Evolutionary conservation across 306 rosid species (phyloP).

Genomic region (Cyamopsis tetragonoloba): DNA sequence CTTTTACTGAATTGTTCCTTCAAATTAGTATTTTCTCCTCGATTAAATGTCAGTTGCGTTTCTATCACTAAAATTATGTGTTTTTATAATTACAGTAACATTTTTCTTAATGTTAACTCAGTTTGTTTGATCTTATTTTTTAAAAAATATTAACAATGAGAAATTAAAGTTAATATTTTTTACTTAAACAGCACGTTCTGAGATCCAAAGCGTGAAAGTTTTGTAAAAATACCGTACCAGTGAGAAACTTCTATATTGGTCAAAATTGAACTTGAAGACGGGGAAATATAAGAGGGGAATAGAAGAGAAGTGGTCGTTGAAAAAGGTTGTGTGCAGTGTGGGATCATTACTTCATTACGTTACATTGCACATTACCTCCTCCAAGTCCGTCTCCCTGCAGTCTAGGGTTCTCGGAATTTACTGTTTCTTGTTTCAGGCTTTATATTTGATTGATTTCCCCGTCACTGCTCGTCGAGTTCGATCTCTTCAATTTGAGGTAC

Average conservation of each 20-base stretch:
- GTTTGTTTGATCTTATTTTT: too few species aligned
- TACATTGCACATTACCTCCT: conserved; percentile 1
- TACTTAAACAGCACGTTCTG: not conserved
- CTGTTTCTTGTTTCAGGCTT: not conserved
- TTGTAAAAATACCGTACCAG: not conserved
- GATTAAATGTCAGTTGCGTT: too few species aligned
- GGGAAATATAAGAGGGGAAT: not conserved
- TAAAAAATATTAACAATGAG: too few species aligned
- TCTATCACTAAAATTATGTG: too few species aligned
- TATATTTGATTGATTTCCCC: not conserved
- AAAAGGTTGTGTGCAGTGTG: conserved; percentile 21
- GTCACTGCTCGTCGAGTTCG: conserved; percentile 7
- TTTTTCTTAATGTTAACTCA: too few species aligned
- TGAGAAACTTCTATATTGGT: not conserved
- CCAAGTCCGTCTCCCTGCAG: conserved; percentile 31
- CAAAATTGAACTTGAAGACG: conserved; percentile 7
- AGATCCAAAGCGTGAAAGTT: not conserved
- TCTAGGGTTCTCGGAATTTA: conserved; percentile 49
- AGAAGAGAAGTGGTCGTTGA: conserved; percentile 28
- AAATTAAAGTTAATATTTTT: too few species aligned
- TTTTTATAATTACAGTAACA: too few species aligned
- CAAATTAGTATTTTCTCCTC: too few species aligned
- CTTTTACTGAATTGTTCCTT: too few species aligned
- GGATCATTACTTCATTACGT: conserved; percentile 17
- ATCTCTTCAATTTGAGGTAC: conserved; percentile 44